Base-by-base conservation (phyloP, 345 rosid species). In the Laguncularia racemosa region DNA sequence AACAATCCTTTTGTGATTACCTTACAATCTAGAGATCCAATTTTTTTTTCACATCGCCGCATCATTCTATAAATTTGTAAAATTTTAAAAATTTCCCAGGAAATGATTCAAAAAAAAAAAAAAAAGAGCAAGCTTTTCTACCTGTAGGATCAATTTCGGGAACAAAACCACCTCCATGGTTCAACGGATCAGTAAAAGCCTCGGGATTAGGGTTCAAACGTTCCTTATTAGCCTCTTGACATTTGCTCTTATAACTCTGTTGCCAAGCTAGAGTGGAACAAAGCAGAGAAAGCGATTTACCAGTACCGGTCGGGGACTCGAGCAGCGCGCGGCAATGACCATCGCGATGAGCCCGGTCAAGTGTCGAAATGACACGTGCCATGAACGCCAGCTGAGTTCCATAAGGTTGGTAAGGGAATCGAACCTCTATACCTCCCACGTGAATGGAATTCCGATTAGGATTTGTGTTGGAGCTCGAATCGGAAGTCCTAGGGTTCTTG, bases 301-400 rank as follows among this genome's bases (percentile, higher is more conserved):
- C 99, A 1, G 99, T 92, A 2, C 99, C 99, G 4, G 99, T 92
- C 0, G 99, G 99, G 0, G 96, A 92, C 71, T 92, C 99, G 52
- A 92, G 97, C 71, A 92, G 55, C 3, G 97, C 97, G 64, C 86
- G 95, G 63, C 88, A 86, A 59, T 66, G 95, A 44, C 97, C 99
- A 2, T 89, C 97, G 57, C 83, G 78, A 53, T 63, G 82, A 18
- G 97, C 91, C 46, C 99, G 95, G 65, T 92, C 97, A 0, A 92
- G 89, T 23, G 99, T 86, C 60, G 89, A 79, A 28, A 89, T 87
- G 68, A 92, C 95, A 43, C 97, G 79, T 48, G 87, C 84, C 99
- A 92, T 89, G 85, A 84, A 92, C 14, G 95, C 89, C 15, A 89
- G 87, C 84, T 92, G 99, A 46, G 97, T 57, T 2, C 99, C 99